Base-by-base conservation (phyloP, 371 early-diverging fungal genomes). In the Lichtheimia corymbifera region DNA sequence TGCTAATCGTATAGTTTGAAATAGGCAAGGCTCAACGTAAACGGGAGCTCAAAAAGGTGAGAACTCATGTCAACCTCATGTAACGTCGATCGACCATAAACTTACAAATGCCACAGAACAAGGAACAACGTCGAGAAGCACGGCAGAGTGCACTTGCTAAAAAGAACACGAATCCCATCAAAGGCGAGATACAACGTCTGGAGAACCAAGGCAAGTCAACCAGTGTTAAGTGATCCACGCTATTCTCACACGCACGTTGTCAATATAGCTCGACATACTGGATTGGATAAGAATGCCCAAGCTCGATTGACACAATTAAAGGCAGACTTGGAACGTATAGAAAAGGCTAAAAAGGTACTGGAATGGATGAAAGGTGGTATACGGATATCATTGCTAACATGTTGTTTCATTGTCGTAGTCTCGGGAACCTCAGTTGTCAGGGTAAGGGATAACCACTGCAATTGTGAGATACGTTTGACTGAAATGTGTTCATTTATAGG, bases 1-100 rank as follows among this genome's bases (percentile, higher is more conserved):
- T 35, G 35, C 35, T 35, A 35, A 35, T 35, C 2, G 11, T 6
- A 6, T 35, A 11, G 11, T 35, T 35, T 11, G 35, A 7, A 55
- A 49, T 65, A 86, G 84, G 88, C 67, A 88, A 85, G 68, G 74
- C 80, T 43, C 87, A 83, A 55, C 81, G 84, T 55, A 85, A 84
- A 49, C 83, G 83, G 44, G 88, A 88, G 60, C 61, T 85, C 20
- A 83, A 88, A 68, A 88, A 88, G 74, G 88, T 84, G 72, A 0
- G 18, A 9, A 52, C 27, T 1, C 6, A 9, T n/a, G 20, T 47
- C 47, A n/a, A 17, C 20, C 11, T n/a, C n/a, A 17, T 47, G 25
- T 25, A 6, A 2, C 13, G 47, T 41, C 20, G 28, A 44, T 25
- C 40, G 45, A 51, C 47, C 18, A 51, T 20, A 35, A 44, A 13